Percentiles rank a stretch among this genome's conserved stretches.
phyloP scores from a whole-genome alignment of 2,329 filamentous ascomycete species.

The Aspergillus brunneoviolaceus region DNA sequence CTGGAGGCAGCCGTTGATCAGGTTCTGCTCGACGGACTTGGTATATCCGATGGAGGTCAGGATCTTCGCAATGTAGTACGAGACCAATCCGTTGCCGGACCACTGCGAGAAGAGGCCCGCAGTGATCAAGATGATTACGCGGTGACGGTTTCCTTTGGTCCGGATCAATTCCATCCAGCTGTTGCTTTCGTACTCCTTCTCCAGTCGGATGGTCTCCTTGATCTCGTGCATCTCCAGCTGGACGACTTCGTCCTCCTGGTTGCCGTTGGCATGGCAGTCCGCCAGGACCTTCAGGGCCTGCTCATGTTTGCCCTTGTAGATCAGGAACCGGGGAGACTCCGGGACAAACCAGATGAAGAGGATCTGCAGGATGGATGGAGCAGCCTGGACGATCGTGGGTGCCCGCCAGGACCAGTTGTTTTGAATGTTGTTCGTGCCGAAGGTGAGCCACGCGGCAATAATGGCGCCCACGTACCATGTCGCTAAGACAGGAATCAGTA shows the following conservation, averaged over 20 bases:
- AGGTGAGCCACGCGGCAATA: slow-evolving; percentile 43
- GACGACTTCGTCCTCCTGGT: slow-evolving; percentile 35
- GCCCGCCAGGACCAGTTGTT: slow-evolving; percentile 49
- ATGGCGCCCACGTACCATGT: slow-evolving; percentile 51
- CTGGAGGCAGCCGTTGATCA: slow-evolving; percentile 45
- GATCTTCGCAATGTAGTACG: slow-evolving; percentile 42
- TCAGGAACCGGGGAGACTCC: slow-evolving; percentile 59
- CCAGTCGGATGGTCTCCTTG: slow-evolving; percentile 44
- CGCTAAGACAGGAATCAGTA: background rate
- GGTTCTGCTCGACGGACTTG: slow-evolving; percentile 36
- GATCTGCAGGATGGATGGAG: slow-evolving; percentile 58
- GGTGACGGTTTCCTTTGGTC: slow-evolving; percentile 54
- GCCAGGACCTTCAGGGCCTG: slow-evolving; percentile 32
- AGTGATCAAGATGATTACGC: slow-evolving; percentile 54
- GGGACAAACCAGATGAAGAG: slow-evolving; percentile 62
- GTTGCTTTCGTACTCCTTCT: slow-evolving; percentile 49
- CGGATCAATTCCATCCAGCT: slow-evolving; percentile 43
- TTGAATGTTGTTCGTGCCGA: slow-evolving; percentile 38
- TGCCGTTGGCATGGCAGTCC: slow-evolving; percentile 43
- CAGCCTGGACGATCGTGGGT: slow-evolving; percentile 58
- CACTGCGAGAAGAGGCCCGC: slow-evolving; percentile 59
- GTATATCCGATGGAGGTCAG: slow-evolving; percentile 41
- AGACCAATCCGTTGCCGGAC: slow-evolving; percentile 52
- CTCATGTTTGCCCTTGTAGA: slow-evolving; percentile 32
- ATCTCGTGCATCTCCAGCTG: slow-evolving; percentile 38